Base-by-base conservation (phyloP, 2,329 filamentous ascomycete species). In the Neodidymelliopsis sp. region DNA sequence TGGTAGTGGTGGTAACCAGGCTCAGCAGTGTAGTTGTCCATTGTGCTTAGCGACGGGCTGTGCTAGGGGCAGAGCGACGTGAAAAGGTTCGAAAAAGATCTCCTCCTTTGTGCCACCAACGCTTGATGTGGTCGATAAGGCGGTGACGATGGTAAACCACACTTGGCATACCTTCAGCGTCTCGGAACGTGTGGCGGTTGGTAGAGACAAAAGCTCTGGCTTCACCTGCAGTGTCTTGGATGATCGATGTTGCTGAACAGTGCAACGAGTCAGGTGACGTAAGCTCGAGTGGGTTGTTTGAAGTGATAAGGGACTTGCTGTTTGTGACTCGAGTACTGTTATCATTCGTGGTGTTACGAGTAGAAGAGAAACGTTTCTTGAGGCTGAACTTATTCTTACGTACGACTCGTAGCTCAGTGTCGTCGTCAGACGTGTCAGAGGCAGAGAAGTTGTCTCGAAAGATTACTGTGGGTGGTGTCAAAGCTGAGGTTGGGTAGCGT, bases 401-500 rank as follows among this genome's bases (percentile, higher is more conserved):
- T 18, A 63, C 50, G 2, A 58, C 50, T 4, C 43, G 56, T 23
- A 50, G 58, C 24, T 62, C 50, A 10, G 23, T 27, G 15, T 67
- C 66, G 49, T 67, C 66, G 52, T 69, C 66, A 30, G 61, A 66
- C 4, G 48, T 60, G 27, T 67, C 59, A 13, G 59, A 63, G 13
- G 49, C 34, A 28, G 62, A 63, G 31, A 65, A 55, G 36, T 65
- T 51, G 23, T 65, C 62, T 20, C 59, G 50, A 47, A 63, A 60
- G 53, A 63, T 60, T 13, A 57, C 56, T 23, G 66, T 59, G 9
- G 78, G 77, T 31, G 77, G 74, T 13, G 70, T 74, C 23, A 79
- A 65, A 35, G 72, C 73, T 40, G 75, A 76, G 8, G 75, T 78
- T 19, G 78, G 78, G 57, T 80, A 80, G 19, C 78, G 75, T 48